These are phyloP conservation scores for Viridothelium virens DNA, from an alignment of 495 filamentous ascomycete species.

Conservation along the genomic window DNA sequence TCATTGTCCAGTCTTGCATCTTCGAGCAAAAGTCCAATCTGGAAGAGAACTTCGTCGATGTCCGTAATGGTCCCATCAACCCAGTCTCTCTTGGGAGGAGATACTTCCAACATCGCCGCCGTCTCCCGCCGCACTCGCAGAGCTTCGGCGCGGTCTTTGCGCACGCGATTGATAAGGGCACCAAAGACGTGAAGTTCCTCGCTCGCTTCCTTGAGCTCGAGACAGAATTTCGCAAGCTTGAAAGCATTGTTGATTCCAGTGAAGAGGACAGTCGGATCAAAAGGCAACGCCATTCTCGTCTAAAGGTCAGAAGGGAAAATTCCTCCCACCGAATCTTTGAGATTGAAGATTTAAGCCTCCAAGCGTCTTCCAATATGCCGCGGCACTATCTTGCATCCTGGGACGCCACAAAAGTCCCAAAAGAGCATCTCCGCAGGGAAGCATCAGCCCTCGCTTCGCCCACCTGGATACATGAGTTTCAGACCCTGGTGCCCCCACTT, in stretches of 20 bases:
- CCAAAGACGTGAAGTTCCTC: conserved; percentile 12
- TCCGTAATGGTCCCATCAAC: conserved; percentile 13
- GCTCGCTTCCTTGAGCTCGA: conserved; percentile 5
- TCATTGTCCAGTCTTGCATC: conserved; percentile 10
- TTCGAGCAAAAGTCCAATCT: conserved; percentile 11
- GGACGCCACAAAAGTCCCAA: no score
- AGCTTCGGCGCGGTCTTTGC: conserved; percentile 14
- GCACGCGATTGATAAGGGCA: conserved; percentile 10
- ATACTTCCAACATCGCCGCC: background rate
- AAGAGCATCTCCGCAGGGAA: no score
- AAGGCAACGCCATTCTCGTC: background rate
- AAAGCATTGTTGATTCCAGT: conserved; percentile 14
- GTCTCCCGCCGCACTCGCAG: conserved; percentile 5
- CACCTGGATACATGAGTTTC: background rate
- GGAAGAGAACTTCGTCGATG: background rate
- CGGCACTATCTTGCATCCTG: no score
- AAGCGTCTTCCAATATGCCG: no score
- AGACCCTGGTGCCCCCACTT: background rate
- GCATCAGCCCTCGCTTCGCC: no score
- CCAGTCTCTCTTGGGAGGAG: conserved; percentile 10
- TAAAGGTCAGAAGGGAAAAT: background rate
- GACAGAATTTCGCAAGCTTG: conserved; percentile 12
- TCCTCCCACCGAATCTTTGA: no score
- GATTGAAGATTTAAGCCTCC: no score
- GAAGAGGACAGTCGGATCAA: background rate